Base-by-base conservation (phyloP, 768 basidiomycete genomes). In the Coprinellus aureogranulatus region DNA sequence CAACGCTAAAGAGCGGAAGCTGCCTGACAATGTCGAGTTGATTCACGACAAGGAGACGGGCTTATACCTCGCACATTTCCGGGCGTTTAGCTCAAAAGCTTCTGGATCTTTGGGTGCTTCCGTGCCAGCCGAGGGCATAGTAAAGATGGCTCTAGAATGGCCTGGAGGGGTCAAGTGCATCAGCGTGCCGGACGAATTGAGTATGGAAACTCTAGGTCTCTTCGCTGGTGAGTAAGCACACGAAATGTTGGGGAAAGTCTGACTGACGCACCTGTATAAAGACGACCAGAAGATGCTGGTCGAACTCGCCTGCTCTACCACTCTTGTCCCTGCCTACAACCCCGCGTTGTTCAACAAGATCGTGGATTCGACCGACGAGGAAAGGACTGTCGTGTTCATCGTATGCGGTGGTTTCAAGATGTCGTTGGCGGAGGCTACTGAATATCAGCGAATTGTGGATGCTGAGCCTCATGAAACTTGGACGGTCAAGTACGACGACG, bases 271-370 rank as follows among this genome's bases (percentile, higher is more conserved):
- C 55, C 47, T 20, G 55, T 14, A n/a, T n/a, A n/a, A n/a, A 89
- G 90, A 88, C 60, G 88, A 90, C 58, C 89, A 92, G 65, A 89
- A 89, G 68, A 73, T 85, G 55, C 74, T 91, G 25, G 82, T 88
- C 10, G 89, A 92, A 63, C 75, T 92, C 23, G 86, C 90, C 1
- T 90, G 89, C 61, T 77, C 88, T 5, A 84, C 87, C 8, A 84
- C 89, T 2, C 75, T 92, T 8, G 77, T 81, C 1, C 81, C 88
- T 1, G 89, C 83, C 2, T 92, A 90, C 65, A 79, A 79, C 30
- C 76, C 70, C 1, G 68, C 72, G 4, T 70, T 91, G 26, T 84
- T 92, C 64, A 69, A 81, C 57, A 77, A 68, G 44, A 59, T 87
- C 22, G 72, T 85, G 2, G 70, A 62, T 42, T 34, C 57, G 25